Evolutionary conservation across 106 monocot genomes (phyloP).

Genomic region (Platanthera guangdongensis): DNA sequence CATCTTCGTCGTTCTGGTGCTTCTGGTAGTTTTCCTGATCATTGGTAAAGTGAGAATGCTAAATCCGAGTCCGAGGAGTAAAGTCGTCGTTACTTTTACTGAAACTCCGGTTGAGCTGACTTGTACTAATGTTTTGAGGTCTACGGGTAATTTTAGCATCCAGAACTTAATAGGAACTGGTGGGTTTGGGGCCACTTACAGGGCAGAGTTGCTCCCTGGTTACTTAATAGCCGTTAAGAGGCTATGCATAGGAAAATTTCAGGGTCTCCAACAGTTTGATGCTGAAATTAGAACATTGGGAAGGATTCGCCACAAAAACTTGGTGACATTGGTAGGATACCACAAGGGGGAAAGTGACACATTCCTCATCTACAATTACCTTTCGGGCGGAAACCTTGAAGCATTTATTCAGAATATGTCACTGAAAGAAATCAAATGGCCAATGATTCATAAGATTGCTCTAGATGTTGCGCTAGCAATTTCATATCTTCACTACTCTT

Average conservation of each 20-base stretch:
- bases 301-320: conserved; percentile 50
- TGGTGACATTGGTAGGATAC: conserved; percentile 59
- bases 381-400: conserved; percentile 55
- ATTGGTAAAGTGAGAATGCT: conserved; percentile 24
- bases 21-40: conserved; percentile 24
- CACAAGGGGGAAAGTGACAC: conserved; percentile 54
- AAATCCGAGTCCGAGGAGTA: conserved; percentile 23
- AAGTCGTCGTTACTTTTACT: conserved; percentile 43
- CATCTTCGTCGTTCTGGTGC: conserved; percentile 23
- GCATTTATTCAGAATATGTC: conserved; percentile 44
- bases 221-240: conserved; percentile 62
- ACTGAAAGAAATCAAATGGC: conserved; percentile 20
- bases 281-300: conserved; percentile 63
- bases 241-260: conserved; percentile 48
- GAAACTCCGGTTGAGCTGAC: conserved; percentile 42
- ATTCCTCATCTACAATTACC: conserved; percentile 61
- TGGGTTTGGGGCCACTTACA: conserved; percentile 68
- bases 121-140: conserved; percentile 38
- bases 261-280: conserved; percentile 64
- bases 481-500: conserved; percentile 55
- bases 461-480: conserved; percentile 45
- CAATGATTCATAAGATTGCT: conserved; percentile 53
- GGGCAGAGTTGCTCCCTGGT: conserved; percentile 48
- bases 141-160: conserved; percentile 51
- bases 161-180: conserved; percentile 64